These are phyloP conservation scores for Canavalia ensiformis DNA, from an alignment of 306 rosid genomes.

Conservation along the genomic window DNA sequence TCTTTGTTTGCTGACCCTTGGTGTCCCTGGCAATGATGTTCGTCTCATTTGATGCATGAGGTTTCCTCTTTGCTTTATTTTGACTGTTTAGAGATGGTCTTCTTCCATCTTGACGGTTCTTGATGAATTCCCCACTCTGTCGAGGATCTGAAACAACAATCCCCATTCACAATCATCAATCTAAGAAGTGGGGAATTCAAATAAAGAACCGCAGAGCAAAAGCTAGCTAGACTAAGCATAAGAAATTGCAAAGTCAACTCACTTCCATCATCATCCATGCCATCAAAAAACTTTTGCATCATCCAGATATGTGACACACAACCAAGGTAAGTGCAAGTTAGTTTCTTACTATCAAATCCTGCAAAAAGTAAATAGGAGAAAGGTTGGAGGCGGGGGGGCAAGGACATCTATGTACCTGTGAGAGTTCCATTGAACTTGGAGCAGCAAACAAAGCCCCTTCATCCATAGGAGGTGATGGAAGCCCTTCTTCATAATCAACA, in stretches of 20 bases:
- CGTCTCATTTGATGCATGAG: constrained; percentile 36
- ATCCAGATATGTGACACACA: constrained; percentile 46
- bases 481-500: constrained; percentile 74
- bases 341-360: constrained; percentile 46
- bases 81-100: constrained; percentile 57
- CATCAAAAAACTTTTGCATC: constrained; percentile 84
- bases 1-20: constrained; percentile 59
- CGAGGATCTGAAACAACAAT: constrained; percentile 82
- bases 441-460: constrained; percentile 78
- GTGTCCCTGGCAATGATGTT: constrained; percentile 56
- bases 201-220: constrained; percentile 51
- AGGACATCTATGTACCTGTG: constrained; percentile 61
- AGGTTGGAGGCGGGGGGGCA: background rate
- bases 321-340: constrained; percentile 54
- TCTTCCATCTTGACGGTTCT: constrained; percentile 66
- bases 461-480: constrained; percentile 95
- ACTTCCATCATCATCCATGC: constrained; percentile 98
- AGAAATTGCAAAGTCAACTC: constrained; percentile 64
- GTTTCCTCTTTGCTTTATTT: constrained; percentile 53
- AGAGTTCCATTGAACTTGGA: constrained; percentile 75
- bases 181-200: constrained; percentile 53
- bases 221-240: constrained; percentile 53
- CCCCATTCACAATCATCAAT: constrained; percentile 53
- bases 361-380: background rate
- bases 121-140: constrained; percentile 60